These are phyloP conservation scores for Chaetomiaceae sp. DNA, from an alignment of 2,329 filamentous ascomycete genomes.

Conservation along the genomic window DNA sequence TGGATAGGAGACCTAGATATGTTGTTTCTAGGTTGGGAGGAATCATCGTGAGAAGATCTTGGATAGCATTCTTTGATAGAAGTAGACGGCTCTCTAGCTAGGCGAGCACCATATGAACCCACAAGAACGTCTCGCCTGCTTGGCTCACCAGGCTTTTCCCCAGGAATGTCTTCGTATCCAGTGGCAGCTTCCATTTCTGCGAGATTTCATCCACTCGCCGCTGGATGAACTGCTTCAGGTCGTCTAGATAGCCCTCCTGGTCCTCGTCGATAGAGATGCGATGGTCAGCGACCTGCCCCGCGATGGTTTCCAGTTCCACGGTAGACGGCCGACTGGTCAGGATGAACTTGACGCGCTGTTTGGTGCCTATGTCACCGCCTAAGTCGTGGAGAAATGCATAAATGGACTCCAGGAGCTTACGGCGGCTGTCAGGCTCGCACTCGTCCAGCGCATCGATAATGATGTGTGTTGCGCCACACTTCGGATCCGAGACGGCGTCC, in stretches of 20 bases:
- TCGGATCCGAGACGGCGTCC: conserved; percentile 30
- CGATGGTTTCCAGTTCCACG: conserved; percentile 15
- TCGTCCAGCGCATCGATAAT: conserved; percentile 39
- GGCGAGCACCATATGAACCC: conserved; percentile 36
- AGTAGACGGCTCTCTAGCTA: conserved; percentile 30
- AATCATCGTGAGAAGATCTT: conserved; percentile 3
- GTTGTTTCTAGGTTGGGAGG: background rate
- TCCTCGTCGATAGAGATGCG: conserved; percentile 26
- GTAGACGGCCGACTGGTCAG: conserved; percentile 32
- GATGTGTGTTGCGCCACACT: conserved; percentile 28
- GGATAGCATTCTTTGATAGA: conserved; percentile 27
- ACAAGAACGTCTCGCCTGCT: conserved; percentile 36
- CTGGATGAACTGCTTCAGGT: conserved; percentile 33
- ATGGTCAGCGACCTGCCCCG: conserved; percentile 2
- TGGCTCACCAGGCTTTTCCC: conserved; percentile 30
- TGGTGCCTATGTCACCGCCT: too few species aligned
- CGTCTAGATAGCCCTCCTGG: conserved; percentile 25
- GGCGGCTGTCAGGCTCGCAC: conserved; percentile 31
- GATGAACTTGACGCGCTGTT: conserved; percentile 33
- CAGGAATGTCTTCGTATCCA: conserved; percentile 28
- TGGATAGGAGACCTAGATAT: background rate
- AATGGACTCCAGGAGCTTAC: conserved; percentile 28
- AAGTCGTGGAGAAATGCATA: conserved; percentile 22
- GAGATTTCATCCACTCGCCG: conserved; percentile 32
- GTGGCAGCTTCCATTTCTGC: conserved; percentile 24